These are phyloP conservation scores for Colletotrichum australisinense DNA, from an alignment of 2,329 filamentous ascomycete genomes.

Conservation along the genomic window DNA sequence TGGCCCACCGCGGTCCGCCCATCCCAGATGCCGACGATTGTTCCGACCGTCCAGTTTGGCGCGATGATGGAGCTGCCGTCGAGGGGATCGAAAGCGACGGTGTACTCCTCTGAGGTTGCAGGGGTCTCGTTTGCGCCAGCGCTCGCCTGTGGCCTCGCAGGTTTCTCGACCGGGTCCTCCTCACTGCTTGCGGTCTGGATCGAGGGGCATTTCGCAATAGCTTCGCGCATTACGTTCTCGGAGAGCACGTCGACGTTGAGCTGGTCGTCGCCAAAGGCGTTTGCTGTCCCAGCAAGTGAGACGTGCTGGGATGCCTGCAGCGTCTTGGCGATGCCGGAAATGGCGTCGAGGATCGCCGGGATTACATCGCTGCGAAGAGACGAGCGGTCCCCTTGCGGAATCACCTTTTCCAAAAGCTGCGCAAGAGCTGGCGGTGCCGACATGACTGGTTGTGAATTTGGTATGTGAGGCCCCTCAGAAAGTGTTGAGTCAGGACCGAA, in stretches of 20 bases:
- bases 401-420: slow-evolving; percentile 38
- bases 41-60: slow-evolving; percentile 68
- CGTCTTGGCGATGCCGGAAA: slow-evolving; percentile 56
- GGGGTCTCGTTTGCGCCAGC: neutral
- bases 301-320: slow-evolving; percentile 59
- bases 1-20: slow-evolving; percentile 57
- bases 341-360: slow-evolving; percentile 57
- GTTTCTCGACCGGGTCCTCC: slow-evolving; percentile 67
- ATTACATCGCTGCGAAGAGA: slow-evolving; percentile 58
- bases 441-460: neutral
- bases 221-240: slow-evolving; percentile 59
- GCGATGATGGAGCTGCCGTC: slow-evolving; percentile 72
- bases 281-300: slow-evolving; percentile 60
- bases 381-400: slow-evolving; percentile 39
- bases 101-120: slow-evolving; percentile 57
- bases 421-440: slow-evolving; percentile 10
- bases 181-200: slow-evolving; percentile 68
- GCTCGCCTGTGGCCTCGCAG: neutral
- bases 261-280: slow-evolving; percentile 70
- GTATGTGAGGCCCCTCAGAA: neutral
- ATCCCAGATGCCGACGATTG: slow-evolving; percentile 71
- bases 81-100: slow-evolving; percentile 71
- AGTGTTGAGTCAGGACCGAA: slow-evolving; percentile 23
- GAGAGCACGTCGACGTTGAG: slow-evolving; percentile 67
- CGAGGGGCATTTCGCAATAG: slow-evolving; percentile 55